Evolutionary conservation across 2,329 filamentous ascomycete species (phyloP).

Genomic region (Trichoderma simmonsii): DNA sequence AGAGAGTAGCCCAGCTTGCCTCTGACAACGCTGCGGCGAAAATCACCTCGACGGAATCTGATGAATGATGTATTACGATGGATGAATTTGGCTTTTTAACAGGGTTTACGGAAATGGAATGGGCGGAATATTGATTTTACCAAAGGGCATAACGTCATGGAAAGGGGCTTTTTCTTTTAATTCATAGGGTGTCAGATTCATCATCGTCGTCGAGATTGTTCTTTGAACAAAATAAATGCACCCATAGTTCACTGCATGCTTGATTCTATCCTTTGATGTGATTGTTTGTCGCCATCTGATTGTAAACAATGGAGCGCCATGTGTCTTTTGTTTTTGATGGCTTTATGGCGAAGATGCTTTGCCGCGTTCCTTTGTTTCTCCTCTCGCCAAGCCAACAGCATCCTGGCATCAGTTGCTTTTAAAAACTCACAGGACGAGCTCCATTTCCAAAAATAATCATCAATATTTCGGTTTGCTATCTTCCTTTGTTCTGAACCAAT

Average conservation of each 20-base stretch:
- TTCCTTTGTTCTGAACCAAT: not conserved
- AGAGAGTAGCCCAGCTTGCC: not conserved
- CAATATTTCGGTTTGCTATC: accelerated
- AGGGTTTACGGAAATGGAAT: not conserved
- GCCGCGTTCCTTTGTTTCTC: not conserved
- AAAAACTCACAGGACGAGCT: accelerated
- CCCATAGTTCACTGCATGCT: not conserved
- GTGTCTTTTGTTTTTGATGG: not conserved
- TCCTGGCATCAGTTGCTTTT: not conserved
- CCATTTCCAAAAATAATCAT: not conserved
- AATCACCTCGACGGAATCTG: not conserved
- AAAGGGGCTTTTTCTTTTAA: not conserved
- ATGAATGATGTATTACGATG: not conserved
- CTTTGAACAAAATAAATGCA: not conserved
- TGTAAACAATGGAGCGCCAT: not conserved
- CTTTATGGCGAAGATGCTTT: not conserved
- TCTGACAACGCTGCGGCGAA: not conserved
- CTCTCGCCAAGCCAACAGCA: not conserved
- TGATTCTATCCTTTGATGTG: not conserved
- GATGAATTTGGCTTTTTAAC: not conserved
- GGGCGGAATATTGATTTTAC: not conserved
- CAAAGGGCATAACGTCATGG: not conserved
- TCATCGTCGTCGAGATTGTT: not conserved
- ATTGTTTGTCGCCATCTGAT: not conserved
- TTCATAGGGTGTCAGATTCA: not conserved